Base-by-base conservation (phyloP, 2,329 filamentous ascomycete genomes). In the Colletotrichum liriopes region DNA sequence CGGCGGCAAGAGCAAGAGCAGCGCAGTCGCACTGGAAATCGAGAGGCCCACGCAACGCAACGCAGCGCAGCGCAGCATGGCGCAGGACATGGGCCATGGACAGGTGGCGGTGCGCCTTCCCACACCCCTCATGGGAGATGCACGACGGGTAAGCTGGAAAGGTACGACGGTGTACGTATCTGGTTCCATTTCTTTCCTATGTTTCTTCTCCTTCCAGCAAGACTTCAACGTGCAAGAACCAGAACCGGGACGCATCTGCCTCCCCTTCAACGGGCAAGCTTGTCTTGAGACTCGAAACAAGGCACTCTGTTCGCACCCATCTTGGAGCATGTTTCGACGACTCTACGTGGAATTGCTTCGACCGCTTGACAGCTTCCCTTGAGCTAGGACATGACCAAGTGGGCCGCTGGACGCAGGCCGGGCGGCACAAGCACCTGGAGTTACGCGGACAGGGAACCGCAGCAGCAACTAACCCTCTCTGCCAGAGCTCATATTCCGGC, bases 401-500 rank as follows among this genome's bases (percentile, higher is more conserved):
- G 41, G 59, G 23, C 32, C 47, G 41, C 49, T 49, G 68, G n/a
- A 58, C 43, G 41, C 65, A 20, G 65, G 26, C 26, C 43, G 43
- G 56, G 51, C 64, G 41, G 58, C 69, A 68, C 41, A 51, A 59
- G 43, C 51, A 72, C n/a, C 9, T 39, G 37, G 29, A 68, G n/a
- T 58, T 63, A 68, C 65, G 52, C 59, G 29, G 59, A 72, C 65
- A 72, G 65, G 69, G 58, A 63, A 59, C 58, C 65, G 69, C 58
- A 58, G 65, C 69, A 49, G 58, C 65, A 37, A 45, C 41, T 26
- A 49, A 61, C 14, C 54, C 35, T n/a, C 51, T 49, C 35, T 12
- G 43, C 3, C 9, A 45, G 56, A 45, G 39, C 39, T 26, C 56
- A 23, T 26, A 35, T 6, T 45, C 4, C 20, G 49, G 39, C 26